Conservation (phyloP, 139 green algal species). For the Trebouxia sp. region DNA sequence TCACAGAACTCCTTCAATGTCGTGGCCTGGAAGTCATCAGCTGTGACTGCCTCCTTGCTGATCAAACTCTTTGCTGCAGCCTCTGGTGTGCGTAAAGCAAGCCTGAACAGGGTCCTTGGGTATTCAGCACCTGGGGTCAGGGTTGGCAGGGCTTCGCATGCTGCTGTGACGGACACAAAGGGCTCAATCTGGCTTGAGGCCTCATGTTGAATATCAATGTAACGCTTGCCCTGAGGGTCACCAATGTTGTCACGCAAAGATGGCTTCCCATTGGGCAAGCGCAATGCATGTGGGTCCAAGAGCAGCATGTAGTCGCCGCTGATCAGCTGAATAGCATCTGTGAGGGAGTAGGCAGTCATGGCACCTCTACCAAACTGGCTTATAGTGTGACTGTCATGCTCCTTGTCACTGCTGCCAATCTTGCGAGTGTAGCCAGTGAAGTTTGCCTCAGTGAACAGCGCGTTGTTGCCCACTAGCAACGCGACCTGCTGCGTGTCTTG, state of each 20-base stretch:
- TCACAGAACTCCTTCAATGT: not conserved
- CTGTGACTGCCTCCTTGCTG: constrained; percentile 56
- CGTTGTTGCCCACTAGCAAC: constrained; percentile 76
- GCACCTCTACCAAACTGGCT: constrained; percentile 58
- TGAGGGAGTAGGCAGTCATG: constrained; percentile 78
- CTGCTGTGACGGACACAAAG: constrained; percentile 49
- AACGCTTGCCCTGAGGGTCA: constrained; percentile 56
- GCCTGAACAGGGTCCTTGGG: constrained; percentile 72
- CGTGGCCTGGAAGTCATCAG: constrained; percentile 27
- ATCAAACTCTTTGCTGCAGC: constrained; percentile 60
- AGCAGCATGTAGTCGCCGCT: constrained; percentile 61
- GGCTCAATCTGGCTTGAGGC: constrained; percentile 43
- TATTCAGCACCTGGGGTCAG: constrained; percentile 35
- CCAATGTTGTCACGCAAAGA: constrained; percentile 73
- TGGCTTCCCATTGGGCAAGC: constrained; percentile 30
- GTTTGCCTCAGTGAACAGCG: constrained; percentile 65
- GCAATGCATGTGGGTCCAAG: constrained; percentile 75
- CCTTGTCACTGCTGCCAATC: constrained; percentile 75
- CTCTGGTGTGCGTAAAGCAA: constrained; percentile 59
- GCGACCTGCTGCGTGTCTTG: constrained; percentile 65
- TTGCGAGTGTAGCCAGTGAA: no score
- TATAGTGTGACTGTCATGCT: constrained; percentile 59
- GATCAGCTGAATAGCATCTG: constrained; percentile 76
- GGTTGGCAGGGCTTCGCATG: constrained; percentile 22
- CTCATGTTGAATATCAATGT: not conserved